Conservation (phyloP, 2,329 filamentous ascomycete genomes). For the Verticillium nonalfalfae region DNA sequence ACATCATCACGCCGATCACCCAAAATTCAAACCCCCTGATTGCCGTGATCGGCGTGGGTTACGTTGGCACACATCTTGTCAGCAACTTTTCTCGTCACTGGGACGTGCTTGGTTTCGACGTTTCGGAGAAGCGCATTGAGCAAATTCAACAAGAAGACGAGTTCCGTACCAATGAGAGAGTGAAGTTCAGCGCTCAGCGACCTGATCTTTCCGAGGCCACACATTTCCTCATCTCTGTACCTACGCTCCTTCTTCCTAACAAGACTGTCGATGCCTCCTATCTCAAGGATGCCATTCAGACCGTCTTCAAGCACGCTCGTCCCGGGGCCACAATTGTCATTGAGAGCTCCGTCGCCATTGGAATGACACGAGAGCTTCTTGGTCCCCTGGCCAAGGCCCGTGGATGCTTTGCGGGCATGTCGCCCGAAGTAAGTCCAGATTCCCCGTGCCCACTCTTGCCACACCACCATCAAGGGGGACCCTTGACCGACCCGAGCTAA, state of each 20-base stretch:
- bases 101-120: constrained; percentile 38
- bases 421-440: constrained; percentile 26
- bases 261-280: constrained; percentile 41
- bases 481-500: neutral
- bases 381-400: constrained; percentile 33
- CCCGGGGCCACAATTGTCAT: constrained; percentile 41
- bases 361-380: constrained; percentile 45
- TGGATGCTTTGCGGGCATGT: constrained; percentile 42
- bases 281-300: constrained; percentile 33
- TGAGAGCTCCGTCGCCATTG: constrained; percentile 47
- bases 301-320: constrained; percentile 32
- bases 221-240: constrained; percentile 48
- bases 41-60: constrained; percentile 45
- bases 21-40: constrained; percentile 23
- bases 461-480: neutral
- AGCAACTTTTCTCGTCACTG: constrained; percentile 33
- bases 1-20: neutral
- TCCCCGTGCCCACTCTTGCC: neutral
- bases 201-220: constrained; percentile 32
- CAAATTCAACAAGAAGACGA: constrained; percentile 20
- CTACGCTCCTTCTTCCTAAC: constrained; percentile 40
- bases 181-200: neutral
- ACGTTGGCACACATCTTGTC: constrained; percentile 44
- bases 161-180: neutral
- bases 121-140: constrained; percentile 31